Percentiles rank a stretch among this genome's conserved stretches.
Evolutionary conservation across 768 basidiomycete genomes (phyloP).

Genomic region (Kwoniella europaea): DNA sequence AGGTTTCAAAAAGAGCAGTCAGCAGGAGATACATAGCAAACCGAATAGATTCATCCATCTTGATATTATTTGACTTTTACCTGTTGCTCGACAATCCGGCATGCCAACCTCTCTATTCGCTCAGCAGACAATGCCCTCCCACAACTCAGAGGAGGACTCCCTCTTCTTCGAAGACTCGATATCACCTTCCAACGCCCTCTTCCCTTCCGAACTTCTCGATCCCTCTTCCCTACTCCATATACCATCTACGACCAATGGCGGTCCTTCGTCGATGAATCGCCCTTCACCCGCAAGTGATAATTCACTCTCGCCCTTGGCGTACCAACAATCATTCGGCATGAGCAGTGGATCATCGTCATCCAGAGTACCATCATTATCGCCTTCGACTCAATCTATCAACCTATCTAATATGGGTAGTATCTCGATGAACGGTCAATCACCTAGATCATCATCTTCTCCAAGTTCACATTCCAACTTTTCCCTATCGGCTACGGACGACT

Average conservation of each 20-base stretch:
- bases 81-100: too few relatives aligned
- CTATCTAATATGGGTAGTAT: slow-evolving; percentile 8
- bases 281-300: slow-evolving; percentile 16
- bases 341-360: slow-evolving; percentile 24
- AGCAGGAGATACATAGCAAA: too few relatives aligned
- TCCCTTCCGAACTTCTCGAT: slow-evolving; percentile 30
- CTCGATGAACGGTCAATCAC: slow-evolving; percentile 31
- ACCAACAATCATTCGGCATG: background rate
- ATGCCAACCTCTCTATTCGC: slow-evolving; percentile 27
- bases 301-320: slow-evolving; percentile 7
- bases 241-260: slow-evolving; percentile 2
- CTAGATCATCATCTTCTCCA: slow-evolving; percentile 42
- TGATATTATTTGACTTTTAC: background rate
- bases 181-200: slow-evolving; percentile 25
- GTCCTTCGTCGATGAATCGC: background rate
- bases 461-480: slow-evolving; percentile 36
- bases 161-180: slow-evolving; percentile 29
- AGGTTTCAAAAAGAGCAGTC: too few relatives aligned
- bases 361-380: slow-evolving; percentile 37
- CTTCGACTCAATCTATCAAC: slow-evolving; percentile 25
- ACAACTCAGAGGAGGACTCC: slow-evolving; percentile 7
- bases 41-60: background rate
- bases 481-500: slow-evolving; percentile 35
- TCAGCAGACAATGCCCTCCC: background rate
- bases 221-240: slow-evolving; percentile 24